Base-by-base conservation (phyloP, 164 flowering plant genomes). In the Piper betle region DNA sequence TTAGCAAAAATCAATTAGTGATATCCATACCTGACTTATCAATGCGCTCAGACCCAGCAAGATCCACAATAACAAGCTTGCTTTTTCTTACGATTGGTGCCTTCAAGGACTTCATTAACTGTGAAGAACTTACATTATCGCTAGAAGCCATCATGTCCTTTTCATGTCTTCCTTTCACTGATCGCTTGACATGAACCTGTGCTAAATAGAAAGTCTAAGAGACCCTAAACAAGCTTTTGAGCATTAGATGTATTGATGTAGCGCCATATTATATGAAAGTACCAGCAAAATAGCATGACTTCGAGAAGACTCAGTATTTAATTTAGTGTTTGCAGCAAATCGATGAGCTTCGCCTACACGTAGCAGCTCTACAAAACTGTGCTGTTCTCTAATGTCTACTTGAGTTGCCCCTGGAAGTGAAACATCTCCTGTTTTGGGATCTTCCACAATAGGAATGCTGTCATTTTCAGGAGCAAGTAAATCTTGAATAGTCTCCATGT, bases 261-360 rank as follows among this genome's bases (percentile, higher is more conserved):
- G 11, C 15, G 6, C 33, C 4, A 13, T 6, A 6, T 10, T 13
- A 40, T 39, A 16, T 16, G 15, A 2, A 12, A 39, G 15, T 65
- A 94, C 99, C 99, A 94, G 81, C 66, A 94, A 57, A 68, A 94
- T 82, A 69, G 97, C 97, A 80, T 94, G 99, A 70, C 97, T 94
- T 13, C 97, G 89, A 56, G 99, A 94, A 58, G 99, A 94, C 77
- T 91, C 97, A 52, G 99, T 88, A 73, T 94, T 91, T 76, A 91
- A 70, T 68, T 84, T 88, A 64, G 99, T 93, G 70, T 91, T 94
- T 43, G 97, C 93, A 73, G 97, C 96, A 82, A 84, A 82, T 62
- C 97, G 92, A 58, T 91, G 89, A 63, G 95, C 95, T 78, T 94
- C 97, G 41, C 99, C 99, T 63, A 88, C 66, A 37, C 78, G 71